A percentile compares a stretch with the other conserved stretches of the same genome.
Conservation (phyloP, 441 rosid species). For the Pelargonium fulgidum region DNA sequence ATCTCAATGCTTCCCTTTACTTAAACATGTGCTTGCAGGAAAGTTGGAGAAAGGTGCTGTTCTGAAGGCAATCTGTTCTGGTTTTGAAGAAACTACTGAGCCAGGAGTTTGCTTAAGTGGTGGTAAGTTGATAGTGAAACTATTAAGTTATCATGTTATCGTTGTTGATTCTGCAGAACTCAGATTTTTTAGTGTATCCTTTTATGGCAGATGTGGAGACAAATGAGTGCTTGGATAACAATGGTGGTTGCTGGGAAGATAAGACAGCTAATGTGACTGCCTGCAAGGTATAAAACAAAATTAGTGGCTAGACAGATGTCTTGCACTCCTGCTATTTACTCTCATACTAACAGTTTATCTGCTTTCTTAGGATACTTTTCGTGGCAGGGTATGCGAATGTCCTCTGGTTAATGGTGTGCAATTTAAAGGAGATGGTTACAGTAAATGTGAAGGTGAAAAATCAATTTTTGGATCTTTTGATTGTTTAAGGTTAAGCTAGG, state of each 20-base stretch:
- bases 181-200: background rate
- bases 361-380: slow-evolving; percentile 75
- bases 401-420: slow-evolving; percentile 87
- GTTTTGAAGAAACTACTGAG: slow-evolving; percentile 97
- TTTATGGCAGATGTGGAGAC: slow-evolving; percentile 76
- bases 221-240: slow-evolving; percentile 88
- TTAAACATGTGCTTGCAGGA: slow-evolving; percentile 44
- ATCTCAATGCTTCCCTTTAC: slow-evolving; percentile 16
- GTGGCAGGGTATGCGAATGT: slow-evolving; percentile 94
- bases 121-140: slow-evolving; percentile 38
- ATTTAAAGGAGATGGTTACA: slow-evolving; percentile 97
- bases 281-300: slow-evolving; percentile 61
- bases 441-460: slow-evolving; percentile 76
- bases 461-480: background rate
- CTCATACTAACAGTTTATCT: slow-evolving; percentile 6
- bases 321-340: slow-evolving; percentile 6
- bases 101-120: slow-evolving; percentile 82
- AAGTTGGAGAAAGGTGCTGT: slow-evolving; percentile 90
- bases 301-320: slow-evolving; percentile 9
- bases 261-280: slow-evolving; percentile 75
- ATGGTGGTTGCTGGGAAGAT: slow-evolving; percentile 97
- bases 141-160: slow-evolving; percentile 4
- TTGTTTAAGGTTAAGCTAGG: no score
- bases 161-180: background rate
- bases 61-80: slow-evolving; percentile 91